Conservation (phyloP, 306 rosid genomes). For the Lablab purpureus region DNA sequence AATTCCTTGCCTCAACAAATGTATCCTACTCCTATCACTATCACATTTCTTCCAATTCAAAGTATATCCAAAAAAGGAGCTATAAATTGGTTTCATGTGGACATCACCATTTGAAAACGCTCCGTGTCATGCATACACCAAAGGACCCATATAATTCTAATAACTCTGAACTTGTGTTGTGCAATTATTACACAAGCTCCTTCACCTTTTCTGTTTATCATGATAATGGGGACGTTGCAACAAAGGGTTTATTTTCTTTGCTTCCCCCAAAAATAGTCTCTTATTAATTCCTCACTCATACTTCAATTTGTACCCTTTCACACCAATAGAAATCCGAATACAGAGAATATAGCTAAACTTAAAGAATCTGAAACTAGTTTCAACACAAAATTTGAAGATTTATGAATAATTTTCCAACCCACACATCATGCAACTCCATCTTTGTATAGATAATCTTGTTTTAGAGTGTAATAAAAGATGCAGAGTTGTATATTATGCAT, state of each 20-base stretch:
- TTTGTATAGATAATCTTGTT: no score
- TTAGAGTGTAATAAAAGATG: neutral
- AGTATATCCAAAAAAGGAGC: slow-evolving; percentile 47
- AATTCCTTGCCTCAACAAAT: slow-evolving; percentile 45
- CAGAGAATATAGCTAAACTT: no score
- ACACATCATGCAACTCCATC: no score
- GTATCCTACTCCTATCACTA: slow-evolving; percentile 33
- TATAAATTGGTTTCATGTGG: slow-evolving; percentile 50
- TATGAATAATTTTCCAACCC: no score
- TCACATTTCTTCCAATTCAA: slow-evolving; percentile 39
- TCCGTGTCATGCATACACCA: slow-evolving; percentile 45
- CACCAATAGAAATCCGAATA: no score
- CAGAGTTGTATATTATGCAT: no score
- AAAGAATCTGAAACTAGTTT: no score
- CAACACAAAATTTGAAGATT: no score
- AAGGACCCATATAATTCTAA: slow-evolving; percentile 44
- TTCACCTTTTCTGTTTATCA: slow-evolving; percentile 49
- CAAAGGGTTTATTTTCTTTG: neutral
- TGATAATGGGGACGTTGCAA: slow-evolving; percentile 17
- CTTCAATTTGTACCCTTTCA: slow-evolving; percentile 3
- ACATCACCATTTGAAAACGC: slow-evolving; percentile 51
- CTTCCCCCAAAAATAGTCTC: neutral
- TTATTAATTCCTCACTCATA: slow-evolving; percentile 22
- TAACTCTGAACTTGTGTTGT: slow-evolving; percentile 54
- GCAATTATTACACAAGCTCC: slow-evolving; percentile 62